Evolutionary conservation across 805 yeast species (phyloP).

Genomic region (Candida vaughaniae): DNA sequence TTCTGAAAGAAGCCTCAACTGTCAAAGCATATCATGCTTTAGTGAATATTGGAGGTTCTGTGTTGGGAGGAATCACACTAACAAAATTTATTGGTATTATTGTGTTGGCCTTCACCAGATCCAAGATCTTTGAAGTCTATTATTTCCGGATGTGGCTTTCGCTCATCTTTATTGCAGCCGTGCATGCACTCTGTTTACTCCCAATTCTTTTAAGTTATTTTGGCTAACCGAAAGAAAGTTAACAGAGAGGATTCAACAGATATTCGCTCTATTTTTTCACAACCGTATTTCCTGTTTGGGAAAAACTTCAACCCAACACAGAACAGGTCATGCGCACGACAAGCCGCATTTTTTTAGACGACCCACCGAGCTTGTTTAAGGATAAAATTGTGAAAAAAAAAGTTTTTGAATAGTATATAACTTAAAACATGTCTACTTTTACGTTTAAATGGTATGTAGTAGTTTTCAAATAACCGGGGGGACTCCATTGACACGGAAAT

Average conservation of each 20-base stretch:
- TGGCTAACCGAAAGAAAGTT: background rate
- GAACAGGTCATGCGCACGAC: conserved; percentile 3
- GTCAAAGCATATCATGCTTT: conserved; percentile 58
- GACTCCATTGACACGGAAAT: too few species aligned
- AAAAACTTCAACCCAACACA: conserved; percentile 3
- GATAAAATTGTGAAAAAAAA: background rate
- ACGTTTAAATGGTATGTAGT: conserved; percentile 42
- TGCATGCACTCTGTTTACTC: conserved; percentile 75
- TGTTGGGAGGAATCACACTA: conserved; percentile 83
- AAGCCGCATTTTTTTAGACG: conserved; percentile 1
- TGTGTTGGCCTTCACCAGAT: conserved; percentile 82
- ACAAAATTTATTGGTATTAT: conserved; percentile 87
- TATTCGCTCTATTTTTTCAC: too few species aligned
- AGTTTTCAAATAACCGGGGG: background rate
- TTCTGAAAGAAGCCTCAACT: conserved; percentile 8
- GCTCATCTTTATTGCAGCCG: conserved; percentile 69
- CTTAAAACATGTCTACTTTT: conserved; percentile 28
- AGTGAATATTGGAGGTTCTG: conserved; percentile 82
- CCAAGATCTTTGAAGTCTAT: conserved; percentile 86
- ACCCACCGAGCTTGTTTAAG: background rate
- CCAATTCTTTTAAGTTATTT: conserved; percentile 52
- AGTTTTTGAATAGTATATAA: background rate
- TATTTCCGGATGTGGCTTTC: conserved; percentile 95
- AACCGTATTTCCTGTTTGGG: background rate
- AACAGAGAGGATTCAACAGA: too few species aligned